Evolutionary conservation across 2,329 filamentous ascomycete species (phyloP).

Genomic region (Cladobotryum mycophilum): DNA sequence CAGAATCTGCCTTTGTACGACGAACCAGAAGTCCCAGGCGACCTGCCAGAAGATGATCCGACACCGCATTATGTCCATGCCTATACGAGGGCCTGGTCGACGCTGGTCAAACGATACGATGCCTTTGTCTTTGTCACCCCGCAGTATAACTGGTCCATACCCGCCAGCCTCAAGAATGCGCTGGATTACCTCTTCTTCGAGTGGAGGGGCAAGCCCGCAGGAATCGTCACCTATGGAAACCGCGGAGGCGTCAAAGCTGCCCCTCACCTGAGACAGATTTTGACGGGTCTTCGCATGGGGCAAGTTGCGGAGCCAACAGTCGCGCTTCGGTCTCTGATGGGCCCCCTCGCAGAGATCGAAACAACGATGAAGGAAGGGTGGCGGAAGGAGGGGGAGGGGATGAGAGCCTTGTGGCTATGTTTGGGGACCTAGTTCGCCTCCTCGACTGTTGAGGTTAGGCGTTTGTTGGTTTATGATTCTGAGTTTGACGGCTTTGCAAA

Average conservation of each 20-base stretch:
- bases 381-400: too few species aligned
- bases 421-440: too few species aligned
- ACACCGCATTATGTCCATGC: slow-evolving; percentile 28
- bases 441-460: too few species aligned
- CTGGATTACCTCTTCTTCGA: slow-evolving; percentile 56
- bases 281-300: slow-evolving; percentile 13
- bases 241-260: slow-evolving; percentile 28
- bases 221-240: slow-evolving; percentile 49
- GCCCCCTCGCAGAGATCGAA: too few species aligned
- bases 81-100: slow-evolving; percentile 40
- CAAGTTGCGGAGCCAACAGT: neutral
- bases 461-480: too few species aligned
- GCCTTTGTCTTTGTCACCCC: slow-evolving; percentile 45
- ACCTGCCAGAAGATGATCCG: slow-evolving; percentile 26
- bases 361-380: too few species aligned
- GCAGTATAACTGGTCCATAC: slow-evolving; percentile 51
- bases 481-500: too few species aligned
- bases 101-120: slow-evolving; percentile 36
- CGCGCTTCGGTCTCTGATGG: neutral
- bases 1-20: slow-evolving; percentile 40
- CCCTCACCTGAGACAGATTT: slow-evolving; percentile 14
- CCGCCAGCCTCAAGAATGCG: slow-evolving; percentile 53
- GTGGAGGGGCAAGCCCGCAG: slow-evolving; percentile 49
- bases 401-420: too few species aligned
- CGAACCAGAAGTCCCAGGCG: slow-evolving; percentile 34